Evolutionary conservation across 208 protist genomes (phyloP), one percentile per base, ranked within the genome.

Genomic region (Dictyostelium gargantuum): DNA sequence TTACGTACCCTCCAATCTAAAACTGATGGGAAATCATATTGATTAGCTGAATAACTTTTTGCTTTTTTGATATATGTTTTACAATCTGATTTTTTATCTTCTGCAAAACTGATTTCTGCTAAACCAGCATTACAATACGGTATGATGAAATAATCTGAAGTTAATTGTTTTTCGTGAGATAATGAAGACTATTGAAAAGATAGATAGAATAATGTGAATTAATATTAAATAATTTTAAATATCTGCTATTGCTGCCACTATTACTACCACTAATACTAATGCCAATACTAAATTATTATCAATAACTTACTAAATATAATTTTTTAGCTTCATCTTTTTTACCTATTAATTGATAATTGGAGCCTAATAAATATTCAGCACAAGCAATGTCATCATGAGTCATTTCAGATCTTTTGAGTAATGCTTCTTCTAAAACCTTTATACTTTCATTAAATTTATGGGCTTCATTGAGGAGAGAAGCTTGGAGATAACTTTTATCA

Each of bases 21-120:
- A 19, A 89, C 70, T 15, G 82, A 89, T 48, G 82, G 82, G 70
- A 89, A 89, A 68, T 89, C 82, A 68, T 89, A 89, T n/a, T 48
- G 11, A 54, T 58, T 79, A 19, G 44, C 44, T n/a, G 50, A 56
- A 73, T 89, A 89, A 19, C 23, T 8, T 29, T 89, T 89, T 68
- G 82, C 42, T 58, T 89, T 77, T 54, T 89, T 89, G 54, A 89
- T 66, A 52, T 54, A 66, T 21, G n/a, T 74, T 68, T 79, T 89
- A n/a, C 32, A 38, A 68, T 89, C 82, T 38, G 66, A 42, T 68
- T 89, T 89, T 29, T 66, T 89, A 10, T 79, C 70, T 32, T 89
- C 82, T 2, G 32, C 4, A n/a, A 89, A 29, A 35, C 40, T 35
- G n/a, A 89, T 75, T 74, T 89, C 82, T 48, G 44, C 82, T 21